Base-by-base conservation (phyloP, 2,329 filamentous ascomycete species). In the Thelonectria rubi region DNA sequence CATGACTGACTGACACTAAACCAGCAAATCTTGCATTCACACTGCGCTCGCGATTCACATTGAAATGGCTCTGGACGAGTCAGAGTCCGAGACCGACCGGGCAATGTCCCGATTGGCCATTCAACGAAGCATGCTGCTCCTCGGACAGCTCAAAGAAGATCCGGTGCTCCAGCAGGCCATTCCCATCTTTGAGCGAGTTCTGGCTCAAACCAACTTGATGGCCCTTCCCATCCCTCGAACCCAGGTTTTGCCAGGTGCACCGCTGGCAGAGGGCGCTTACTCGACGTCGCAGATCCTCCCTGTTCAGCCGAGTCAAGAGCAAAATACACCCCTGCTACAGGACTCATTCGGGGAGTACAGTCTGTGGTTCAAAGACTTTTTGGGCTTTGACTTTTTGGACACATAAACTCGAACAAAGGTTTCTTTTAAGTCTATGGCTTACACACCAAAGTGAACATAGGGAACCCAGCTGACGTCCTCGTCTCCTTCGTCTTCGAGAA, bases 21-120 rank as follows among this genome's bases (percentile, higher is more conserved):
- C 14, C 49, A 60, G 57, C 24, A 60, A 60, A 47, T 53, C 49
- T 14, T 60, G 57, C 18, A 60, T 60, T 21, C 57, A 53, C 48
- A 60, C 57, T 12, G 50, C 37, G 4, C 50, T 60, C 34, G 57
- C 57, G 12, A 46, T 60, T 5, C 50, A 60, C 24, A 60, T 60
- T 11, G 57, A 60, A 50, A 26, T 42, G 24, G 57, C 50, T 20
- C 45, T 60, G 1, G 57, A 60, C 42, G 43, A 47, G 6, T 55
- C 57, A 43, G 57, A 55, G 30, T 54, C 50, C 4, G 42, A 60
- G 14, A 47, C 32, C 49, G 37, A 47, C 18, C 42, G 49, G 43
- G 21, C 57, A 14, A 60, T 55, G 57, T 42, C 50, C 4, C 57
- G 24, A 2, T 24, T 60, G 14, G 26, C 45, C 4, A 50, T 60